phyloP scores from a whole-genome alignment of 441 rosid genomes.

The Hura crepitans region DNA sequence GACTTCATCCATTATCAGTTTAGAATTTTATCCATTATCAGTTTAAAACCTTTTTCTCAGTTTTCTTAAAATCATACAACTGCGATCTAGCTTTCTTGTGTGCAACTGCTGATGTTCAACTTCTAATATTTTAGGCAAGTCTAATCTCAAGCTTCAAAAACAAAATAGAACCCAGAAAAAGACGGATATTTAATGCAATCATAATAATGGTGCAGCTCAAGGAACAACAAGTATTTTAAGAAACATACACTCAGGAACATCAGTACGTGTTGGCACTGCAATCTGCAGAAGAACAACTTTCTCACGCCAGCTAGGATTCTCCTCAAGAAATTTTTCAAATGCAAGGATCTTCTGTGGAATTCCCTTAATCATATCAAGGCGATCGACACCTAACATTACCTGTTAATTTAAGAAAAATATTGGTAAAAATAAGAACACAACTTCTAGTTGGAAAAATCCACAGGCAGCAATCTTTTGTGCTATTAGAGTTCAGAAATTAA shows the following conservation, averaged over 20 bases:
- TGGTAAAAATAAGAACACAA: constrained; percentile 10
- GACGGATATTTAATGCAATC: background rate
- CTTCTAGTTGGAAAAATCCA: background rate
- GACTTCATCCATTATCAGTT: no score
- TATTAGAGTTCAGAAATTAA: background rate
- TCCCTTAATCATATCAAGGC: constrained; percentile 99
- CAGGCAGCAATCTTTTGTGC: background rate
- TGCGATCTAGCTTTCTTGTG: background rate
- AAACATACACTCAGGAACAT: constrained; percentile 93
- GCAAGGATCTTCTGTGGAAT: constrained; percentile 98
- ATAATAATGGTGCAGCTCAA: constrained; percentile 3
- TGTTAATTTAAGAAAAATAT: constrained; percentile 27
- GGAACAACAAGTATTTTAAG: constrained; percentile 24
- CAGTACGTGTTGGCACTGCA: constrained; percentile 99
- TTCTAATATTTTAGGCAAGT: background rate
- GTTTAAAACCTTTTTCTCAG: background rate
- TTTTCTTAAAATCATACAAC: background rate
- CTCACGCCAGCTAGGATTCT: constrained; percentile 83
- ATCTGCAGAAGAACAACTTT: constrained; percentile 96
- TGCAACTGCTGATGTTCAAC: background rate
- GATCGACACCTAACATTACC: constrained; percentile 99
- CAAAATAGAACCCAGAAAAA: background rate
- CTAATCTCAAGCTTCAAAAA: background rate
- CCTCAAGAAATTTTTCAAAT: constrained; percentile 98
- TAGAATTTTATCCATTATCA: background rate